Conservation (phyloP, 2,329 filamentous ascomycete species). For the Neonectria ditissima region DNA sequence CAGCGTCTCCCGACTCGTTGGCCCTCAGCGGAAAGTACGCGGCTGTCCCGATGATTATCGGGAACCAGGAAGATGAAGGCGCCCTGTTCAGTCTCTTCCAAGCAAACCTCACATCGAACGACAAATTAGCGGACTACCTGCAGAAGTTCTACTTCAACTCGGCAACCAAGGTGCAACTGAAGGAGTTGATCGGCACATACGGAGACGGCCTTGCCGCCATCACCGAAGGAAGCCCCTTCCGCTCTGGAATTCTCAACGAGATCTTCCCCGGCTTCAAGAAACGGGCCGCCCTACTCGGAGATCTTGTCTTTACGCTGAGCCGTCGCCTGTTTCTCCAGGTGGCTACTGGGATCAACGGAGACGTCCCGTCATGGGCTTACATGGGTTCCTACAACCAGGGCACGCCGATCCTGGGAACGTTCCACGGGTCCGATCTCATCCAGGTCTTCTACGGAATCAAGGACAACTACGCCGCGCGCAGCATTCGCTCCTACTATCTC, state of each 20-base stretch:
- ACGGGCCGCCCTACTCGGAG: constrained; percentile 72
- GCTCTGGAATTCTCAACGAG: constrained; percentile 68
- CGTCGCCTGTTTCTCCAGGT: constrained; percentile 58
- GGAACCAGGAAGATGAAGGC: constrained; percentile 75
- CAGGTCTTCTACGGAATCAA: constrained; percentile 65
- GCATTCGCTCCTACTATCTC: constrained; percentile 68
- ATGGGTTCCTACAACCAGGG: constrained; percentile 69
- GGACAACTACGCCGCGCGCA: constrained; percentile 59
- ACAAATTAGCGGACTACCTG: constrained; percentile 66
- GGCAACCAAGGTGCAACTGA: constrained; percentile 54
- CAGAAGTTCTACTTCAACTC: constrained; percentile 61
- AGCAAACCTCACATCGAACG: constrained; percentile 66
- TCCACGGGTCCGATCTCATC: constrained; percentile 69
- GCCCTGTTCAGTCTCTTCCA: constrained; percentile 72
- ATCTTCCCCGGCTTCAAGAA: constrained; percentile 75
- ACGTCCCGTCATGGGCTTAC: constrained; percentile 70
- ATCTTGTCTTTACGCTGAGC: constrained; percentile 64
- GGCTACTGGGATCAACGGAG: constrained; percentile 53
- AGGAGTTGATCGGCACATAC: constrained; percentile 65
- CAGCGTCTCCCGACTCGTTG: constrained; percentile 64
- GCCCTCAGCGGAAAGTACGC: constrained; percentile 62
- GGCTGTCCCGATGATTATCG: constrained; percentile 71
- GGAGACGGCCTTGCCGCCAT: constrained; percentile 60
- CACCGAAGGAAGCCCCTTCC: constrained; percentile 70
- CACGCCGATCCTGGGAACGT: constrained; percentile 71